A percentile compares a stretch with the other conserved stretches of the same genome.
phyloP scores from a whole-genome alignment of 345 rosid species.

The Salix koriyanagi region DNA sequence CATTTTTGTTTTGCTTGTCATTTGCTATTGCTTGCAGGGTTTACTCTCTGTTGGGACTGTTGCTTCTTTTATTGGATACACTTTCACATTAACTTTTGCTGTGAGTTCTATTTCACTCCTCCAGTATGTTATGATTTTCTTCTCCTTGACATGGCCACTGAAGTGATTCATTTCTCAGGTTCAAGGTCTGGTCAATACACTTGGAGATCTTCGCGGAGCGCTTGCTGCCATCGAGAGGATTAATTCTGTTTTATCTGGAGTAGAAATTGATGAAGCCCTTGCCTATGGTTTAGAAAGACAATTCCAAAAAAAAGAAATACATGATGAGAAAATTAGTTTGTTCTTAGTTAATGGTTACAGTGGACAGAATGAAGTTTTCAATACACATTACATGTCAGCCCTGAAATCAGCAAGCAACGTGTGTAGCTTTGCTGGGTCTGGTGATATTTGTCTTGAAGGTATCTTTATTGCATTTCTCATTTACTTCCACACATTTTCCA shows the following conservation, averaged over 20 bases:
- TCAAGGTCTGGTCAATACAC: constrained; percentile 92
- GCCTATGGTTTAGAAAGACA: constrained; percentile 86
- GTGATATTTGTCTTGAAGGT: constrained; percentile 88
- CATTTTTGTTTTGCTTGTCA: not conserved
- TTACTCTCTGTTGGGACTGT: constrained; percentile 81
- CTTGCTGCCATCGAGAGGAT: constrained; percentile 89
- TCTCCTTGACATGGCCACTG: constrained; percentile 11
- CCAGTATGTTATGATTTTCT: constrained; percentile 2
- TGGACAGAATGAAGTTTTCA: constrained; percentile 36
- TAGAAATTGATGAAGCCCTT: constrained; percentile 85
- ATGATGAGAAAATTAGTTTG: constrained; percentile 51
- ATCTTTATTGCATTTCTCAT: constrained; percentile 9
- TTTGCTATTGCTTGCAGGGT: constrained; percentile 50
- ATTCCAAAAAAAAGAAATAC: constrained; percentile 47
- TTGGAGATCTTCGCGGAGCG: constrained; percentile 90
- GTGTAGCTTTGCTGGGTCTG: constrained; percentile 68
- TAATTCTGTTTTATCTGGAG: constrained; percentile 66
- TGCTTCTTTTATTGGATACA: constrained; percentile 94
- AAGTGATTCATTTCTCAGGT: constrained; percentile 44
- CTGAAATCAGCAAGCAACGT: constrained; percentile 55
- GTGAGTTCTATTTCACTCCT: constrained; percentile 46
- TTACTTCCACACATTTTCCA: not conserved
- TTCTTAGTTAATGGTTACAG: constrained; percentile 49
- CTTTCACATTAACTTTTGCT: constrained; percentile 87
- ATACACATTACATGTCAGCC: constrained; percentile 63